Conservation (phyloP, 345 rosid species). For the Excoecaria agallocha region DNA sequence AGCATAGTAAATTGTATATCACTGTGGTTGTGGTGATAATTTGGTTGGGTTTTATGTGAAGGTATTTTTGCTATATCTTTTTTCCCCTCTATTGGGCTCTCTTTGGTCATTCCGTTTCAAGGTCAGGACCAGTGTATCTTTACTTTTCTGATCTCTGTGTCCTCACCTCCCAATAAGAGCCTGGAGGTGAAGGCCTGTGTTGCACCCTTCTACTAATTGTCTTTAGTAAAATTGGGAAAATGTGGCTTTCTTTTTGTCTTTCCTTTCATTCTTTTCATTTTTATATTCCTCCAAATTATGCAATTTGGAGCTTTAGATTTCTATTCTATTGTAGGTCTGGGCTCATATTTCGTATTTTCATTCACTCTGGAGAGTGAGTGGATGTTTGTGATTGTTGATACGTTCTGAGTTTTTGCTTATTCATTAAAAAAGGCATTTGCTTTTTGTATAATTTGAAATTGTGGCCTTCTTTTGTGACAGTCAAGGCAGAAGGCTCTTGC, state of each 20-base stretch:
- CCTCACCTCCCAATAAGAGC: background rate
- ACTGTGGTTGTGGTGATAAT: background rate
- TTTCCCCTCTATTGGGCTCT: too few species aligned
- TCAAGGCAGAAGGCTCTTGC: slow-evolving; percentile 93
- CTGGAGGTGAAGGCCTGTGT: background rate
- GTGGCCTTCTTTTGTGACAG: slow-evolving; percentile 42
- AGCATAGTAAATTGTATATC: background rate
- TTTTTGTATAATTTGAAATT: background rate
- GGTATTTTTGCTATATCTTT: background rate
- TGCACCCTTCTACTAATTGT: background rate
- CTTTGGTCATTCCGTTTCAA: background rate
- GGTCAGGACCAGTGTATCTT: background rate
- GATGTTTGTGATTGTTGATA: too few species aligned
- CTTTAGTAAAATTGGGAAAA: background rate
- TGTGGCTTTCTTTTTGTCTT: background rate
- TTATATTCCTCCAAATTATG: background rate
- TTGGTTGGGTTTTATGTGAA: background rate
- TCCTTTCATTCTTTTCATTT: background rate
- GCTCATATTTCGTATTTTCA: background rate
- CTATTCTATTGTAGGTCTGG: background rate
- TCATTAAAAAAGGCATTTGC: background rate
- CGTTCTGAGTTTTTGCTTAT: background rate
- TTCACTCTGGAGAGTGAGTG: background rate
- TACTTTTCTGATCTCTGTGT: background rate
- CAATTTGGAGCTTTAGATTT: background rate